Percentiles rank a stretch among this genome's conserved stretches.
Evolutionary conservation across 2,329 filamentous ascomycete genomes (phyloP).

Genomic region (Aspergillus sp.): DNA sequence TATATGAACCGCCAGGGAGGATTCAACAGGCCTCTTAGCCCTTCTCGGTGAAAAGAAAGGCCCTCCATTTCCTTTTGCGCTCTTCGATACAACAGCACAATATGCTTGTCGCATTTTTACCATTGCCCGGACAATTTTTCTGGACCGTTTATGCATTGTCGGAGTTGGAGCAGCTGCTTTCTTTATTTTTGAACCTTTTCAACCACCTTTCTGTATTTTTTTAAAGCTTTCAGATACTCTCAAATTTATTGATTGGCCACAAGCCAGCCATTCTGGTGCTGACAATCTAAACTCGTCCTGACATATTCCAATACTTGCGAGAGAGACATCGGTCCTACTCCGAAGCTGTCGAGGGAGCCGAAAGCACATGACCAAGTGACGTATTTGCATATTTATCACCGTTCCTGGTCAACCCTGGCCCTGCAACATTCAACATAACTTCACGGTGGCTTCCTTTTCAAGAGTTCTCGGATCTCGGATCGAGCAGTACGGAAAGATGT

Average conservation of each 20-base stretch:
- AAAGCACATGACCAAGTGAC: conserved; percentile 40
- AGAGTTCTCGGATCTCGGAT: conserved; percentile 22
- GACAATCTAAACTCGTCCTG: neutral
- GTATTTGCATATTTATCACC: conserved; percentile 25
- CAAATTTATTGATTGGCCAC: neutral
- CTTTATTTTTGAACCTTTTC: conserved; percentile 1
- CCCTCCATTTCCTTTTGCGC: conserved; percentile 4
- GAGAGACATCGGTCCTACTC: neutral
- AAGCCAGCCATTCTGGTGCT: neutral
- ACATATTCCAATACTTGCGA: neutral
- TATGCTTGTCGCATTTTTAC: conserved; percentile 12
- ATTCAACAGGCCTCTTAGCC: conserved; percentile 56
- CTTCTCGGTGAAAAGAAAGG: conserved; percentile 38
- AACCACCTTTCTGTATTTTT: conserved; percentile 1
- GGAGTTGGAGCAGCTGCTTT: conserved; percentile 32
- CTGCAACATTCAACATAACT: neutral
- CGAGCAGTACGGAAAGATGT: conserved; percentile 34
- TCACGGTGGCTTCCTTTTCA: conserved; percentile 30
- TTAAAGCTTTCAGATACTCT: conserved; percentile 5
- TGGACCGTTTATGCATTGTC: conserved; percentile 32
- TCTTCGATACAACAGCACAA: conserved; percentile 12
- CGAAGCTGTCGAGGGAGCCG: neutral
- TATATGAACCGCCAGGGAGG: conserved; percentile 73
- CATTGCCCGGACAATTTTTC: conserved; percentile 20
- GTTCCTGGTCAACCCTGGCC: neutral